A percentile compares a stretch with the other conserved stretches of the same genome.
Evolutionary conservation across 192 early-diverging fungal genomes (phyloP).

Genomic region (Backusella australiensis): DNA sequence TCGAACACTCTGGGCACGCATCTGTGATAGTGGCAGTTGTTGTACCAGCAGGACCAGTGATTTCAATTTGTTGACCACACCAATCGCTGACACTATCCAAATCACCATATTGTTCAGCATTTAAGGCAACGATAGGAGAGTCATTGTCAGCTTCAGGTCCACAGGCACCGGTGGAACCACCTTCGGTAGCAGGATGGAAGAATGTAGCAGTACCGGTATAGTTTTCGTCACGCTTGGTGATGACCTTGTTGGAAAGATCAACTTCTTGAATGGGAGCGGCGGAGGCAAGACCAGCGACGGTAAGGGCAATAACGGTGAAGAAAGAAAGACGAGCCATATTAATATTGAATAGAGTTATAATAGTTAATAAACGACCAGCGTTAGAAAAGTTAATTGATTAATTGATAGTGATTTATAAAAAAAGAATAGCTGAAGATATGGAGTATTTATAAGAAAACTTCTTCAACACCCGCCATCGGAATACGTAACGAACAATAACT

Average conservation of each 20-base stretch:
- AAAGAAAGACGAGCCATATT: constrained; percentile 10
- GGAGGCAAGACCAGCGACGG: constrained; percentile 1
- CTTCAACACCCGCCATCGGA: not conserved
- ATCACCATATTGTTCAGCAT: constrained; percentile 29
- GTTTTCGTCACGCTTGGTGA: not conserved
- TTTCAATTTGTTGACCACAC: constrained; percentile 33
- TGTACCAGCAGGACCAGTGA: constrained; percentile 30
- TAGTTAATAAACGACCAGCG: constrained; percentile 1
- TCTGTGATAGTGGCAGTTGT: constrained; percentile 39
- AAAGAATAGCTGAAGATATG: not conserved
- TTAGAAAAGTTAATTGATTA: not conserved
- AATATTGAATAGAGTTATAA: not conserved
- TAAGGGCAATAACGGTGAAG: constrained; percentile 10
- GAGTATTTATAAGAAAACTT: not conserved
- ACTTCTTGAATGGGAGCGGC: not conserved
- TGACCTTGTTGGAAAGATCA: not conserved
- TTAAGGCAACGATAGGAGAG: constrained; percentile 41
- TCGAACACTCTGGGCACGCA: constrained; percentile 41
- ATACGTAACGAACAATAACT: not conserved
- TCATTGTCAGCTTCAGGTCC: constrained; percentile 37
- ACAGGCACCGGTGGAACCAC: constrained; percentile 34
- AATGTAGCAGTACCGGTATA: constrained; percentile 38
- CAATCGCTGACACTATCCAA: constrained; percentile 23
- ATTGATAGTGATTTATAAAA: not conserved
- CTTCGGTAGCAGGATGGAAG: constrained; percentile 36